A percentile compares a stretch with the other conserved stretches of the same genome.
phyloP scores from a whole-genome alignment of 805 yeast genomes.

The Henningerozyma blattae region DNA sequence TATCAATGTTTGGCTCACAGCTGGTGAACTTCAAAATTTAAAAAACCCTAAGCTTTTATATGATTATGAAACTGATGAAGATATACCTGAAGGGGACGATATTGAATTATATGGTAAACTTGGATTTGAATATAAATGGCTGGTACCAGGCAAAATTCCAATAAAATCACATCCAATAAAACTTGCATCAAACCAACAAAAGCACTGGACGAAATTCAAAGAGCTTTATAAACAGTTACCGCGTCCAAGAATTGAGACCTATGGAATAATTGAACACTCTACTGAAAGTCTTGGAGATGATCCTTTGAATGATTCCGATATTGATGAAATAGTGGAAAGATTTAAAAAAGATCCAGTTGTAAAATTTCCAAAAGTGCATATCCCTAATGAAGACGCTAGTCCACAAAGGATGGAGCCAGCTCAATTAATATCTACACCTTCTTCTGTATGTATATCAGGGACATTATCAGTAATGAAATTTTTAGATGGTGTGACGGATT shows the following conservation, averaged over 20 bases:
- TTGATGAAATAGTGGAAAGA: constrained; percentile 8
- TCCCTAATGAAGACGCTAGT: background rate
- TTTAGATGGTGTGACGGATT: constrained; percentile 10
- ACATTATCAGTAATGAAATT: constrained; percentile 3
- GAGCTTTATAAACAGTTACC: background rate
- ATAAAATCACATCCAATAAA: background rate
- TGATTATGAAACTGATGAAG: background rate
- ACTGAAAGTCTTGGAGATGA: constrained; percentile 5
- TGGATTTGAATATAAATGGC: background rate
- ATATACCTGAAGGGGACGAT: too few species aligned
- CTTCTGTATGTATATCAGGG: constrained; percentile 10
- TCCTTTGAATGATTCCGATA: constrained; percentile 19
- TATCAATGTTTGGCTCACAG: background rate
- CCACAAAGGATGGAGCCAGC: background rate
- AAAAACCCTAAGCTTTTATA: background rate
- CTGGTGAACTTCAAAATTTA: background rate
- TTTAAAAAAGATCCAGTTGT: background rate
- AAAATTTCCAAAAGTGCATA: background rate
- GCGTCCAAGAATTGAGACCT: background rate
- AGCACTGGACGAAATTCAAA: background rate
- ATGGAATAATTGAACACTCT: background rate
- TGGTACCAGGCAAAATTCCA: background rate
- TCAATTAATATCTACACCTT: constrained; percentile 7
- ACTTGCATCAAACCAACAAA: background rate
- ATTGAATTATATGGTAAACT: constrained; percentile 7